Evolutionary conservation across 352 stramenopile species (phyloP), one percentile per base, ranked within the genome.

Genomic region (Globisporangium echinulatum): DNA sequence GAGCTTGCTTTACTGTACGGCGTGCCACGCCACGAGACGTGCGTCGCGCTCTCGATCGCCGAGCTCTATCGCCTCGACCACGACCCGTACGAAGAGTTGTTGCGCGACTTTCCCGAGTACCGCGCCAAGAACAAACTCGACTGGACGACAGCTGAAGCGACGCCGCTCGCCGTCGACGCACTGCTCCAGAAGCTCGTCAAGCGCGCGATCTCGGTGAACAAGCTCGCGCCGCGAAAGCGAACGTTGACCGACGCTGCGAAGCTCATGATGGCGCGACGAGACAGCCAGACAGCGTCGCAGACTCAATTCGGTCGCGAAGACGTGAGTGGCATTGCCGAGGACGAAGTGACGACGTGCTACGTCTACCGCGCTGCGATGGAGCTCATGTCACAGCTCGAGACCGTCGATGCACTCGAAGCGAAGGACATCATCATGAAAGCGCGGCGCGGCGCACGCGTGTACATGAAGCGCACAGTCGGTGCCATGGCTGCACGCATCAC

Each of bases 51-150:
- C 8, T 74, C 64, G 0, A 71, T 77, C 8, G 70, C 74, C 0
- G 81, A 93, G 54, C 61, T 93, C 39, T 93, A 90, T 53, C 76
- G 82, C 4, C 64, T 93, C 5, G 77, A 91, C 33, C 61, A 82
- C 37, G 66, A 72, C 10, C 72, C 66, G 7, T 90, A 89, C 49
- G 79, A 91, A 44, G 69, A 71, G 40, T 43, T 88, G 15, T 52
- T 93, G 15, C 65, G 79, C 4, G 74, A 87, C 25, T 93, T 86
- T 8, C 81, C 83, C 0, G 76, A 90, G 53, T 90, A 90, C 59
- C 74, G 79, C 7, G 60, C 51, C 14, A 70, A 69, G 47, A 86
- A 83, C 64, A 77, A 78, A 13, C 47, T 71, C 5, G 66, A 77
- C 1, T 89, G 81, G 81, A 87, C 75, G 1, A 84, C 68, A 2